Evolutionary conservation across 257 asterid genomes (phyloP).

Genomic region (Capsicum pubescens): DNA sequence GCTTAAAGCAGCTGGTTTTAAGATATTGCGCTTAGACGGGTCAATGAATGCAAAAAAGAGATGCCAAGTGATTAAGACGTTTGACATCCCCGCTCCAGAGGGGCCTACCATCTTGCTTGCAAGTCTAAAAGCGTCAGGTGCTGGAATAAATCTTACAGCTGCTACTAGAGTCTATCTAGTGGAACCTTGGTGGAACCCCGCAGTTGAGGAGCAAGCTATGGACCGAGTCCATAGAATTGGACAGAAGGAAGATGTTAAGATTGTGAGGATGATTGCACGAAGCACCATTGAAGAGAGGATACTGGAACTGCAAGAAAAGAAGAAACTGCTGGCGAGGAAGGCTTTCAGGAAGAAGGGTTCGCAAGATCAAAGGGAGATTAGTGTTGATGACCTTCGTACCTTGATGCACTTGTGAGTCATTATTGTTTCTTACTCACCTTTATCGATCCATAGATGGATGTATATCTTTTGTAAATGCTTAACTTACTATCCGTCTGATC

Average conservation of each 20-base stretch:
- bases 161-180: slow-evolving; percentile 81
- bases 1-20: slow-evolving; percentile 69
- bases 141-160: slow-evolving; percentile 79
- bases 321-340: slow-evolving; percentile 64
- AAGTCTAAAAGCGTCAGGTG: slow-evolving; percentile 77
- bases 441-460: slow-evolving; percentile 2
- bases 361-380: slow-evolving; percentile 60
- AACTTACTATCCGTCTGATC: background rate
- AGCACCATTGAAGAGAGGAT: slow-evolving; percentile 82
- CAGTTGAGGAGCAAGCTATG: slow-evolving; percentile 95
- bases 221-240: slow-evolving; percentile 95
- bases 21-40: slow-evolving; percentile 73
- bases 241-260: slow-evolving; percentile 68
- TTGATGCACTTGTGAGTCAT: slow-evolving; percentile 64
- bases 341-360: slow-evolving; percentile 63
- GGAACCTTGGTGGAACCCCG: slow-evolving; percentile 99
- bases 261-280: slow-evolving; percentile 78
- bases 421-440: background rate
- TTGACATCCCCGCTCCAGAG: slow-evolving; percentile 53
- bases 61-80: slow-evolving; percentile 65
- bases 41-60: slow-evolving; percentile 68
- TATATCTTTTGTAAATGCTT: slow-evolving; percentile 10
- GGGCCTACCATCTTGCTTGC: slow-evolving; percentile 89
- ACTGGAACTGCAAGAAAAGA: slow-evolving; percentile 73
- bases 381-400: slow-evolving; percentile 63